Base-by-base conservation (phyloP, 768 basidiomycete species). In the Russula vinacea region DNA sequence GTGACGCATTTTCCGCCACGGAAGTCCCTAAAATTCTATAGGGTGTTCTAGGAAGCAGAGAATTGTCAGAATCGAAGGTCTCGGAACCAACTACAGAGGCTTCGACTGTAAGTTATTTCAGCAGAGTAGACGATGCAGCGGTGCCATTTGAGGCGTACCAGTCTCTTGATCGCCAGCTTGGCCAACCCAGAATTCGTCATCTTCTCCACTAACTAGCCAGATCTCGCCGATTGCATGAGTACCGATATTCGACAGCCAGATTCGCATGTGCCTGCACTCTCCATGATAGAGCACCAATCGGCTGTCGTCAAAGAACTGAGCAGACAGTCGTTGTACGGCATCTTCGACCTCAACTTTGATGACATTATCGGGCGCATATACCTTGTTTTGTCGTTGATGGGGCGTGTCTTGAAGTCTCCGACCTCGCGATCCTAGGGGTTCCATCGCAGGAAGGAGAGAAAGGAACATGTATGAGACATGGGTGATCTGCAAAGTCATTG, bases 401-500 rank as follows among this genome's bases (percentile, higher is more conserved):
- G 82, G 79, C 2, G 93, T 94, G 58, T 85, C 83, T 58, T 94
- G 85, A 13, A 97, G 77, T 56, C 94, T 79, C 51, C 79, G 83
- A 16, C 94, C 94, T n/a, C 84, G 86, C 39, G 79, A 80, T 10
- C 83, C 78, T 3, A 94, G 79, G 1, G 84, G 76, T 73, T 95
- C 94, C 0, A 72, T 78, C 29, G 80, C 78, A 2, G 89, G 85
- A 22, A 95, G 79, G 37, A 92, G 80, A 5, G 84, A 84, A 39
- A 94, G 81, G 72, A 94, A 95, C 35, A 85, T 74, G 67, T 88
- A 92, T 49, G 77, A 78, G 44, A 81, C 80, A 47, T 86, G 75
- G 16, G 82, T 81, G 49, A 95, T 74, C 26, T 74, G 75, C 49
- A 95, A 71, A 2, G 80, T 79, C 2, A 80, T 77, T 1, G 87